A percentile compares a stretch with the other conserved stretches of the same genome.
These are phyloP conservation scores for Solanum sparsipilum DNA, from an alignment of 257 asterid species.

Conservation along the genomic window DNA sequence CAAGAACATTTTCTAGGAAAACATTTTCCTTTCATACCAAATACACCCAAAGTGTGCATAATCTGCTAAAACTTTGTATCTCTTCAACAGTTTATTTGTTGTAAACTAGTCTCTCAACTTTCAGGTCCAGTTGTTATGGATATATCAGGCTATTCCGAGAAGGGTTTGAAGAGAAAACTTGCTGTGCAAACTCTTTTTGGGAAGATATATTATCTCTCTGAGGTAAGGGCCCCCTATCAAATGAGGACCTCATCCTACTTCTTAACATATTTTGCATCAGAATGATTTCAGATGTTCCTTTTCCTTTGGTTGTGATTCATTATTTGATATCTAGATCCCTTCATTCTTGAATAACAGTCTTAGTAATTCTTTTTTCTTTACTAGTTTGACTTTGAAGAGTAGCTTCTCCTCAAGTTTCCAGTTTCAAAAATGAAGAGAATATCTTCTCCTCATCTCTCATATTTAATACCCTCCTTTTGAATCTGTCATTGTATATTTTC, in stretches of 20 bases:
- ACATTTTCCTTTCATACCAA: too few species aligned
- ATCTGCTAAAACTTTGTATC: background rate
- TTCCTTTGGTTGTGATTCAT: background rate
- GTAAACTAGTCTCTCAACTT: constrained; percentile 16
- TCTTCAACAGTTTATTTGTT: background rate
- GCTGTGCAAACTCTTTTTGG: constrained; percentile 90
- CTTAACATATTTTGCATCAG: background rate
- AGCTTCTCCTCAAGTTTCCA: background rate
- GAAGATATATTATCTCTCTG: constrained; percentile 73
- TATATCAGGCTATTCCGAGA: constrained; percentile 69
- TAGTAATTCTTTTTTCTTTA: background rate
- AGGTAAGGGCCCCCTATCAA: constrained; percentile 30
- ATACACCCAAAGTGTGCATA: background rate
- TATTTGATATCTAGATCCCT: background rate
- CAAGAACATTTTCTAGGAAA: too few species aligned
- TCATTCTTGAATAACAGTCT: background rate
- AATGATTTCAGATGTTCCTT: background rate
- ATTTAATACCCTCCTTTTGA: background rate
- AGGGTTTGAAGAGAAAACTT: constrained; percentile 83
- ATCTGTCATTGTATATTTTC: background rate
- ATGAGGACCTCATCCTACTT: background rate
- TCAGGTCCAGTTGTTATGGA: constrained; percentile 96
- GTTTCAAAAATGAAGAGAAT: background rate
- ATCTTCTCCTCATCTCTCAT: background rate
- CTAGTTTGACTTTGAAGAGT: background rate